phyloP scores from a whole-genome alignment of 371 early-diverging fungal genomes.

The Aphelidium insulamus region DNA sequence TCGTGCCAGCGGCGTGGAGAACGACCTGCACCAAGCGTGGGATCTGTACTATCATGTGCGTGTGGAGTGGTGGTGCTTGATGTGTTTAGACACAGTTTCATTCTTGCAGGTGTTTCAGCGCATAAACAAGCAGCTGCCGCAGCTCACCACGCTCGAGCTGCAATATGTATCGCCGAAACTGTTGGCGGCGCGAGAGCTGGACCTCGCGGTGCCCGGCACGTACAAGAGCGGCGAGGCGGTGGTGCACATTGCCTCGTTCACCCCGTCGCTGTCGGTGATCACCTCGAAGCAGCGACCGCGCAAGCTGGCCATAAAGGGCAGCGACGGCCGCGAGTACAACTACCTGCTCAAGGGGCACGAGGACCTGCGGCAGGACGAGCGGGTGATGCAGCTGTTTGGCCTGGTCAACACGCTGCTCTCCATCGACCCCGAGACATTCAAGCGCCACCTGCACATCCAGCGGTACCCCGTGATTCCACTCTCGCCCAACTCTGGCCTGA shows the following conservation, averaged over 20 bases:
- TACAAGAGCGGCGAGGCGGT: slow-evolving; percentile 72
- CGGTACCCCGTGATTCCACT: slow-evolving; percentile 86
- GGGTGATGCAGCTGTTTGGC: slow-evolving; percentile 96
- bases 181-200: slow-evolving; percentile 57
- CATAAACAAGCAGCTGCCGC: slow-evolving; percentile 59
- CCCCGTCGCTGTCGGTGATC: slow-evolving; percentile 59
- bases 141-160: slow-evolving; percentile 59
- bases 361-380: slow-evolving; percentile 94
- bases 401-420: slow-evolving; percentile 78
- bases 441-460: slow-evolving; percentile 75
- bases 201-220: slow-evolving; percentile 79
- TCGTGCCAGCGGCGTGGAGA: slow-evolving; percentile 44
- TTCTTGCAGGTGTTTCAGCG: slow-evolving; percentile 47
- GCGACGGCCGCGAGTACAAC: slow-evolving; percentile 74
- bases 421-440: slow-evolving; percentile 75
- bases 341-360: slow-evolving; percentile 92
- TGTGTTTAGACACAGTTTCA: background rate
- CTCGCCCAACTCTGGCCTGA: slow-evolving; percentile 86
- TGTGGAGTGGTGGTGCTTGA: background rate
- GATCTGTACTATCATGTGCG: slow-evolving; percentile 53
- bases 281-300: slow-evolving; percentile 88
- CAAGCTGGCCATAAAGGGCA: slow-evolving; percentile 57
- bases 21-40: slow-evolving; percentile 85
- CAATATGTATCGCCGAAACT: slow-evolving; percentile 81
- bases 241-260: slow-evolving; percentile 64